Base-by-base conservation (phyloP, 108 stramenopile species). In the Skeletonema grethae region DNA sequence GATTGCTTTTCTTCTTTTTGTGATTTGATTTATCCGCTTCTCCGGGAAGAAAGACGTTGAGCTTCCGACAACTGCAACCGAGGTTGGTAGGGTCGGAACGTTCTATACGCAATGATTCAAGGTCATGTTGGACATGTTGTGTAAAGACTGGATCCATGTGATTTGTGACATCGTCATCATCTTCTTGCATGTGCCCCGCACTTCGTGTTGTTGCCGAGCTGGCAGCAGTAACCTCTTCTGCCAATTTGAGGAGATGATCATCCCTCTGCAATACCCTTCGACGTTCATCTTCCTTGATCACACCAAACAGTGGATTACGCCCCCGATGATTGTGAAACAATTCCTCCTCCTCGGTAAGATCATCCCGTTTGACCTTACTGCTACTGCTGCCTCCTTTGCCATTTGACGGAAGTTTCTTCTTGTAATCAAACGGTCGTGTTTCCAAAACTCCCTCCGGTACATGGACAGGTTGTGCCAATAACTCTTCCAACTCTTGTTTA, bases 351-450 rank as follows among this genome's bases (percentile, higher is more conserved):
- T 80, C 79, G 12, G 79, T 74, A 31, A 61, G 56, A 43, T 48
- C 38, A 28, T 61, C 30, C 28, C 35, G 35, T 7, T 34, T 61
- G 16, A 1, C 60, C 3, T 12, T 34, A 2, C 35, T 34, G 32
- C 32, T 34, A 3, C 7, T 34, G 32, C 7, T 34, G 32, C 3
- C 32, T 0, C 9, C 35, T 7, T 18, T 16, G 1, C 1, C 35
- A 15, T 31, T 5, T 34, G 59, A 7, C 25, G 50, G 60, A 25
- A 72, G 36, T 53, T 63, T 62, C 46, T 77, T 82, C 61, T 80
- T 82, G 71, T 90, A 93, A 78, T 93, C 92, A 81, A 82, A 90
- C 61, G 88, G 92, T 15, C 92, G 83, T 5, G 88, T 90, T 79
- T 93, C 92, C 61, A 87, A 82, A 9, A 67, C 63, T 16, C 67